These are phyloP conservation scores for Apiotrichum siamense DNA, from an alignment of 1,284 basidiomycete genomes.

Conservation along the genomic window DNA sequence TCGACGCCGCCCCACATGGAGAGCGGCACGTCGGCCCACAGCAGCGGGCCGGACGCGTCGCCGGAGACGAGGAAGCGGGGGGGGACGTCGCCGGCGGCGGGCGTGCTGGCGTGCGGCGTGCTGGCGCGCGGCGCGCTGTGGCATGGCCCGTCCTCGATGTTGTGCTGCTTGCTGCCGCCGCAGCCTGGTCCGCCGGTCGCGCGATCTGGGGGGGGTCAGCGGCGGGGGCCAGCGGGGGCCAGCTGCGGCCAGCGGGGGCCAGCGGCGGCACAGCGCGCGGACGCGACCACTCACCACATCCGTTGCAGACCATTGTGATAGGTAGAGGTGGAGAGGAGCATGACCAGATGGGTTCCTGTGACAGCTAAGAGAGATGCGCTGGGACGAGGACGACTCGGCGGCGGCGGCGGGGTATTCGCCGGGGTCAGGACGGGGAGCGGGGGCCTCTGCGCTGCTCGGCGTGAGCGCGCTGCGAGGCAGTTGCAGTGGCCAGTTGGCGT, in stretches of 20 bases:
- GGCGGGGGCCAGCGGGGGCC: neutral
- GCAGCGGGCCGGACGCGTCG: conserved; percentile 3
- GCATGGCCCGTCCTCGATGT: neutral
- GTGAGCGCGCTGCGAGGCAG: no score
- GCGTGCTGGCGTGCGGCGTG: neutral
- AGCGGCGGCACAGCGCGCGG: neutral
- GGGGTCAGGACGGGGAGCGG: no score
- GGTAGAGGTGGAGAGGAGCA: neutral
- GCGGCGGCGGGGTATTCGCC: no score
- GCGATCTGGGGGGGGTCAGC: neutral
- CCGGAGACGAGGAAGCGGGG: conserved; percentile 8
- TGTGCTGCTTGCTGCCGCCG: neutral
- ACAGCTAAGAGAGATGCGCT: neutral
- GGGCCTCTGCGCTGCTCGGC: no score
- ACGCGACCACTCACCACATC: neutral
- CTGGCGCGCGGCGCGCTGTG: no score
- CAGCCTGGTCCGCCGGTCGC: neutral
- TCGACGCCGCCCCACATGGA: conserved; percentile 12
- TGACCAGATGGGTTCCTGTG: neutral
- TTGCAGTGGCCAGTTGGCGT: no score
- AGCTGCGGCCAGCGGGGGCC: neutral
- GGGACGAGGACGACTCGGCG: no score
- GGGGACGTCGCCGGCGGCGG: neutral
- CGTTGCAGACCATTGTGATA: neutral
- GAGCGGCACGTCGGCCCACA: neutral